Evolutionary conservation across 176 grass and related monocot species (phyloP), one percentile per base, ranked within the genome.

Genomic region (Chloris gayana): DNA sequence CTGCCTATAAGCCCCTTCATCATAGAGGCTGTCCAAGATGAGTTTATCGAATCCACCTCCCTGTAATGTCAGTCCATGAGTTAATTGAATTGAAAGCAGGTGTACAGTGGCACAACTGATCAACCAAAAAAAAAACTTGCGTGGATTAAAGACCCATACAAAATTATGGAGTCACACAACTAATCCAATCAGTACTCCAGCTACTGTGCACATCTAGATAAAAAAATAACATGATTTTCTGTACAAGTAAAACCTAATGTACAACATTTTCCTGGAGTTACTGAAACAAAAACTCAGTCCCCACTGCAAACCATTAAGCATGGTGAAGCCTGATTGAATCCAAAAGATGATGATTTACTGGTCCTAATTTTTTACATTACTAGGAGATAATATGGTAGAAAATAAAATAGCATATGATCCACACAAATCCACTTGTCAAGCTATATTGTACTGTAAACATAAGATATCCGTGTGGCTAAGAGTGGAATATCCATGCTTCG

Each of bases 11-110:
- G 39, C 77, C 27, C 84, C 91, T 14, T 93, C 84, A 24, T 89
- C 91, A 27, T 93, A 93, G 49, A 93, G 87, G 72, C 84, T 93
- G 33, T 85, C 91, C 73, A 89, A 82, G 31, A 89, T 93, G 72
- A 93, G 87, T 30, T 89, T 89, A 78, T 93, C 87, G 19, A 93
- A 86, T 32, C 87, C 87, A 85, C 87, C 91, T 61, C 67, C 91
- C 91, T 92, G 88, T 38, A 84, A n/a, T 77, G 10, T 53, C 33
- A 37, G 27, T 25, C 17, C 47, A 67, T 1, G 42, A 76, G 49
- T 84, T 46, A 59, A 61, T 66, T 58, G 37, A 34, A 62, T 75
- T 1, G 10, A 64, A 65, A 31, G 4, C 21, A 84, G 41, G 4
- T 80, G 56, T 7, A 59, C 3, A 59, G 22, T 57, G 54, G 49